Evolutionary conservation across 352 stramenopile genomes (phyloP).

Genomic region (Phytophthora colocasiae): DNA sequence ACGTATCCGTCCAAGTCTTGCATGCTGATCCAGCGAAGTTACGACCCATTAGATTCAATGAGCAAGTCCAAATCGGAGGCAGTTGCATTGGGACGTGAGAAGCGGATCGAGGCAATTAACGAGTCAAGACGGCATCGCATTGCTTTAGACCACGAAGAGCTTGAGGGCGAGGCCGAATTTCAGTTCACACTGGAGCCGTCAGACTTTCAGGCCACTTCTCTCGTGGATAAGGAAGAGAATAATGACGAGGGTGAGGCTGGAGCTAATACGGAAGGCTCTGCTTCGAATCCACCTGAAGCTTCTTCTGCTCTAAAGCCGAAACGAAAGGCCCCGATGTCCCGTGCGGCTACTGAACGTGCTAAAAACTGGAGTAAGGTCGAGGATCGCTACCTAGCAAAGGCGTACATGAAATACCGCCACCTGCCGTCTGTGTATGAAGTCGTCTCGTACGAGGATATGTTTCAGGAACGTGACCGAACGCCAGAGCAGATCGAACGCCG

Average conservation of each 20-base stretch:
- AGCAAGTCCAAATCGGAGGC: constrained; percentile 68
- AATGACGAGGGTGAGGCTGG: constrained; percentile 41
- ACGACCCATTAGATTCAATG: constrained; percentile 73
- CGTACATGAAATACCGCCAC: constrained; percentile 82
- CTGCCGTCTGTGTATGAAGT: constrained; percentile 87
- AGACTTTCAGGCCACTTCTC: constrained; percentile 67
- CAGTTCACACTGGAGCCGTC: constrained; percentile 68
- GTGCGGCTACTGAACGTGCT: constrained; percentile 54
- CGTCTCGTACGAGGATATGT: constrained; percentile 92
- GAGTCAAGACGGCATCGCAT: constrained; percentile 74
- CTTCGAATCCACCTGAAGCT: constrained; percentile 15
- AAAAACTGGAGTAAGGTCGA: constrained; percentile 89
- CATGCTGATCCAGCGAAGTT: constrained; percentile 77
- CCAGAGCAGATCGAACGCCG: constrained; percentile 86
- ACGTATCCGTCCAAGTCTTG: constrained; percentile 73
- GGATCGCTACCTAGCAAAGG: constrained; percentile 81
- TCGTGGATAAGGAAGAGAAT: constrained; percentile 50
- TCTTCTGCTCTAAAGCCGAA: constrained; percentile 23
- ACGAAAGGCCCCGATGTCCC: constrained; percentile 38
- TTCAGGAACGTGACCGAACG: constrained; percentile 86
- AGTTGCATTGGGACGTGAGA: constrained; percentile 67
- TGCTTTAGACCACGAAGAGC: constrained; percentile 74
- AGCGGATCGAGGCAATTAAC: constrained; percentile 62
- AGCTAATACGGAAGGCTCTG: constrained; percentile 16
- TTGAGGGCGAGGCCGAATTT: constrained; percentile 85